Evolutionary conservation across 1,139 yeast genomes (phyloP).

Genomic region (Magnusiomyces suaveolens): DNA sequence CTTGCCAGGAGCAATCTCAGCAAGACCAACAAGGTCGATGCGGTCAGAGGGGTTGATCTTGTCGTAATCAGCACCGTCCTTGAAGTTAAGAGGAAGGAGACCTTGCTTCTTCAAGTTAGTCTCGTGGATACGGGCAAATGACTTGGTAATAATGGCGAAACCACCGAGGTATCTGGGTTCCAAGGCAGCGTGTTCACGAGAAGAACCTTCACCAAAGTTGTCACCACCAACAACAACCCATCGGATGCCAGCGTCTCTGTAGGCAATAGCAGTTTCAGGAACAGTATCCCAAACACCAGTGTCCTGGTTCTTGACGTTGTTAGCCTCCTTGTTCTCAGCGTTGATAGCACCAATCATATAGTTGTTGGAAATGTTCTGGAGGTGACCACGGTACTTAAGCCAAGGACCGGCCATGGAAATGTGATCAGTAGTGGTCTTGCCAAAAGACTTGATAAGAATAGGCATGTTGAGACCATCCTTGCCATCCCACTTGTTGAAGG

Average conservation of each 20-base stretch:
- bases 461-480: conserved; percentile 72
- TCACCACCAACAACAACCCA: conserved; percentile 82
- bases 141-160: conserved; percentile 90
- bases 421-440: conserved; percentile 97
- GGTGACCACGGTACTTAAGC: conserved; percentile 99
- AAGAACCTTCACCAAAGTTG: conserved; percentile 99
- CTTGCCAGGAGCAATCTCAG: conserved; percentile 89
- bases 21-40: conserved; percentile 78
- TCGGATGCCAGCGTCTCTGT: conserved; percentile 46
- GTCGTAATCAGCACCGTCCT: conserved; percentile 71
- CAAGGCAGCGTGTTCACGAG: conserved; percentile 99
- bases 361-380: conserved; percentile 96
- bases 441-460: conserved; percentile 83
- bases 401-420: conserved; percentile 99
- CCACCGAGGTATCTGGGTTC: conserved; percentile 99
- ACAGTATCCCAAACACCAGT: conserved; percentile 92
- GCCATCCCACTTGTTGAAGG: conserved; percentile 79
- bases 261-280: conserved; percentile 90
- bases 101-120: conserved; percentile 97
- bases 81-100: conserved; percentile 76
- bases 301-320: conserved; percentile 79
- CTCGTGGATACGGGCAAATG: conserved; percentile 95
- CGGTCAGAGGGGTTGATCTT: conserved; percentile 89
- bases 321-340: conserved; percentile 93
- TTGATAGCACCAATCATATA: conserved; percentile 99